Conservation (phyloP, 1,139 yeast species). For the Arxiozyma bovina region DNA sequence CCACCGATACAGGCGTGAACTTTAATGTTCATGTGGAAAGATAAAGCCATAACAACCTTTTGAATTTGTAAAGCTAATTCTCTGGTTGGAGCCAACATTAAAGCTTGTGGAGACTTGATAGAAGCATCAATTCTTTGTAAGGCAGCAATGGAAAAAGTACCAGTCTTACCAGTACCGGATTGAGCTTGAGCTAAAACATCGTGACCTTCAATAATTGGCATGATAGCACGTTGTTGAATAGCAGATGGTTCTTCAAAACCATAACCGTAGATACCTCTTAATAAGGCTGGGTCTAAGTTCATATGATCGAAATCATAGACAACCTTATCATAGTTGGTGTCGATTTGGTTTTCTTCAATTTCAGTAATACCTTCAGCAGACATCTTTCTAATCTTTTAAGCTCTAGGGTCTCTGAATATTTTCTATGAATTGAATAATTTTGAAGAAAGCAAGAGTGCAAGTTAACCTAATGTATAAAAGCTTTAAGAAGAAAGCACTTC, state of each 20-base stretch:
- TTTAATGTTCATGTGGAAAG: constrained; percentile 85
- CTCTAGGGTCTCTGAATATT: not conserved
- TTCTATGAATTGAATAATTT: not conserved
- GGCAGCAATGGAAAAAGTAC: constrained; percentile 95
- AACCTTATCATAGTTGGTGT: constrained; percentile 95
- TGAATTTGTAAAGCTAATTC: constrained; percentile 97
- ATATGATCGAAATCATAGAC: constrained; percentile 84
- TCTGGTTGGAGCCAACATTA: constrained; percentile 97
- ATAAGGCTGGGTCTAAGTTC: constrained; percentile 67
- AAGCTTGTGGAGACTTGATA: constrained; percentile 73
- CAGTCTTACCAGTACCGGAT: constrained; percentile 99
- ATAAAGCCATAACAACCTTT: constrained; percentile 89
- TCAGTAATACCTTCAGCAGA: constrained; percentile 61
- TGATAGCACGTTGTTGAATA: constrained; percentile 96
- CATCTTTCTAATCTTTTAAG: constrained; percentile 21
- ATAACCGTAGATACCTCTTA: constrained; percentile 88
- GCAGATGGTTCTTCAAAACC: constrained; percentile 98
- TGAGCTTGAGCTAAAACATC: constrained; percentile 99
- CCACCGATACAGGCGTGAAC: constrained; percentile 99
- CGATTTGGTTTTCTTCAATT: constrained; percentile 76
- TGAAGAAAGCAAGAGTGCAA: not conserved
- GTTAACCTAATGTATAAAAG: not conserved
- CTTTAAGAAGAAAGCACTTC: not conserved
- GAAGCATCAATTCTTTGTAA: constrained; percentile 81
- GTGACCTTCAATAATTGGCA: constrained; percentile 92